Evolutionary conservation across 2,329 filamentous ascomycete species (phyloP), one percentile per base, ranked within the genome.

Genomic region (Neofusicoccum laricinum): DNA sequence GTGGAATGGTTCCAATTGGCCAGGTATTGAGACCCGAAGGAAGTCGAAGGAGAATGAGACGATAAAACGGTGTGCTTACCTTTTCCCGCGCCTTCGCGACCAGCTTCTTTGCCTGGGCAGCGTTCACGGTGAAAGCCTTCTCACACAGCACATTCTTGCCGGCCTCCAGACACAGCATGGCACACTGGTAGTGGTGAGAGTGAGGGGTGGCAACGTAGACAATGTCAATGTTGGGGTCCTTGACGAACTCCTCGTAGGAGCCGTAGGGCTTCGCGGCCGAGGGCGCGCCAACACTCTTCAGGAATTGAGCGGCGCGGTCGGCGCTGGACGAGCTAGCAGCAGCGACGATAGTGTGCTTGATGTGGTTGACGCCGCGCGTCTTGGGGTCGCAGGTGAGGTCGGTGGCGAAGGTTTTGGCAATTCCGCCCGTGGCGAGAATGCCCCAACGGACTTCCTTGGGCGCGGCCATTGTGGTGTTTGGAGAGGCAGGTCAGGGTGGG

Each of bases 171-270:
- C 88, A 90, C n/a, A 96, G 85, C 86, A 93, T 91, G 68, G 87
- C 86, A 78, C 97, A 94, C 76, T 96, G 92, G 81, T 93, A 96
- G 81, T 97, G 93, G 77, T 96, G 93, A 71, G 90, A 93, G 80
- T 96, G 93, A 15, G 93, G 93, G 3, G 93, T 96, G 25, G 92
- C 92, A 64, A 97, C 86, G 77, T 96, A 97, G 78, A 97, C 79
- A 70, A 96, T 91, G 76, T 96, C 91, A 69, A 96, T 85, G 71
- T 91, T 85, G 6, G 89, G 81, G 74, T 96, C 91, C 58, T 85
- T 84, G 30, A 94, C 92, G 32, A 97, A 85, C 74, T 93, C 90
- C 67, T 88, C 84, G 78, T 97, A 97, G 11, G 89, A 91, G 65
- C 90, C 91, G 74, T 96, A 96, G 10, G 89, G 84, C 70, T 86